Base-by-base conservation (phyloP, 2,329 filamentous ascomycete genomes). In the Sclerotinia minor region DNA sequence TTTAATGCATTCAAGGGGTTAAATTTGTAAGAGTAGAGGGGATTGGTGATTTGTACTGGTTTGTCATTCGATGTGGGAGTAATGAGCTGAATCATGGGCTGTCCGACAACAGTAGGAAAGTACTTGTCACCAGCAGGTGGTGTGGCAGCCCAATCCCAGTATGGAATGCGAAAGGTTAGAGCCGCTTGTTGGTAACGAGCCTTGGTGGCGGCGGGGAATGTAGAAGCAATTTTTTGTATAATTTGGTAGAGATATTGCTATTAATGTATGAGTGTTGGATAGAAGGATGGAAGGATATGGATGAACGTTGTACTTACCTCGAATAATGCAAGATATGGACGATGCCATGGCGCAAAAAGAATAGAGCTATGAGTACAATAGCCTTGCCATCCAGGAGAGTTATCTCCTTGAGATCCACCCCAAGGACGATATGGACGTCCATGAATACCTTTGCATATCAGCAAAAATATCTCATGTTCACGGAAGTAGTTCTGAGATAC, bases 331-430 rank as follows among this genome's bases (percentile, higher is more conserved):
- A 95, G 81, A 77, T 94, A 96, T 0, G 92, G 90, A 61, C 92
- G 87, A 81, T 96, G 92, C 92, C 92, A 96, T 50, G 88, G 84
- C 50, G 89, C 86, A 76, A 96, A 95, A 21, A 95, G 80, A 52
- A 89, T 86, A 1, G 90, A 91, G 32, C 83, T 85, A 78, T 96
- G 92, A 19, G 86, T 86, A 77, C 92, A 96, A 77, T 93, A 96
- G 7, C 72, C 74, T 60, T 73, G 69, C 70, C 69, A 73, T 49
- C 68, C 69, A 32, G 15, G 38, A 1, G 67, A 44, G 49, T 73
- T 73, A 21, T 84, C 81, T 50, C 82, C 79, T 60, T 77, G 71
- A 0, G 81, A 83, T 26, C 78, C 81, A 74, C 88, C 84, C 86
- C 87, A 90, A 2, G 83, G 74, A 21, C 79, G 76, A 71, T 81